Percentiles rank a stretch among this genome's conserved stretches.
These are phyloP conservation scores for Colletotrichum scovillei DNA, from an alignment of 2,329 filamentous ascomycete genomes.

Conservation along the genomic window DNA sequence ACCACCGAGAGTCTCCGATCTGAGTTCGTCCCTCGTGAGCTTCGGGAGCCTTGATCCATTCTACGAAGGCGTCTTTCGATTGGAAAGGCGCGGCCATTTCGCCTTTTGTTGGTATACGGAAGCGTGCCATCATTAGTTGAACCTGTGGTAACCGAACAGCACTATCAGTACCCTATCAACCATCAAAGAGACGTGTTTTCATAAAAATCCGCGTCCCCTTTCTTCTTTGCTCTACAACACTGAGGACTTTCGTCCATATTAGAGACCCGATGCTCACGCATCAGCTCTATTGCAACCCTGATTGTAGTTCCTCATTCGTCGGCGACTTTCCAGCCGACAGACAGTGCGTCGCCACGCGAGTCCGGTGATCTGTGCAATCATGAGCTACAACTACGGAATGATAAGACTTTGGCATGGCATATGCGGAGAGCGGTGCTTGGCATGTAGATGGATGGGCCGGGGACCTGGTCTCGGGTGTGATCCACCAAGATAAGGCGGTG, in stretches of 20 bases:
- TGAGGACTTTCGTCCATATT: not conserved
- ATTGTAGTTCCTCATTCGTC: not conserved
- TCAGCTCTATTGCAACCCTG: not conserved
- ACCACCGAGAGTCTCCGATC: slow-evolving; percentile 42
- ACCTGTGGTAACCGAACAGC: not conserved
- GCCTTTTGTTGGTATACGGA: slow-evolving; percentile 25
- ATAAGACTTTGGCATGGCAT: slow-evolving; percentile 19
- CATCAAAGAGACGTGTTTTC: too few relatives aligned
- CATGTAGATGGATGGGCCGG: slow-evolving; percentile 1
- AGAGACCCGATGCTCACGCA: not conserved
- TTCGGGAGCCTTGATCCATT: slow-evolving; percentile 40
- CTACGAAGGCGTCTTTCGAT: slow-evolving; percentile 39
- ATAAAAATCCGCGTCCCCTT: too few relatives aligned
- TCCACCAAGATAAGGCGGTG: slow-evolving; percentile 31
- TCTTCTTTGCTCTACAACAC: too few relatives aligned
- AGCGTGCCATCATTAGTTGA: slow-evolving; percentile 6
- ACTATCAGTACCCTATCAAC: not conserved
- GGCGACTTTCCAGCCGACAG: slow-evolving; percentile 37
- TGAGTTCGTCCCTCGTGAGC: slow-evolving; percentile 31
- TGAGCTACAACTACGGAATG: not conserved
- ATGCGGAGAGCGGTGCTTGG: slow-evolving; percentile 25
- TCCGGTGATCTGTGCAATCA: not conserved
- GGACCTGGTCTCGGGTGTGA: not conserved
- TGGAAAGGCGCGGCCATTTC: slow-evolving; percentile 39
- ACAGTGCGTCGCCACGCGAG: slow-evolving; percentile 15